Conservation (phyloP, 2,329 filamentous ascomycete genomes). For the Ceratocystis cubensis region DNA sequence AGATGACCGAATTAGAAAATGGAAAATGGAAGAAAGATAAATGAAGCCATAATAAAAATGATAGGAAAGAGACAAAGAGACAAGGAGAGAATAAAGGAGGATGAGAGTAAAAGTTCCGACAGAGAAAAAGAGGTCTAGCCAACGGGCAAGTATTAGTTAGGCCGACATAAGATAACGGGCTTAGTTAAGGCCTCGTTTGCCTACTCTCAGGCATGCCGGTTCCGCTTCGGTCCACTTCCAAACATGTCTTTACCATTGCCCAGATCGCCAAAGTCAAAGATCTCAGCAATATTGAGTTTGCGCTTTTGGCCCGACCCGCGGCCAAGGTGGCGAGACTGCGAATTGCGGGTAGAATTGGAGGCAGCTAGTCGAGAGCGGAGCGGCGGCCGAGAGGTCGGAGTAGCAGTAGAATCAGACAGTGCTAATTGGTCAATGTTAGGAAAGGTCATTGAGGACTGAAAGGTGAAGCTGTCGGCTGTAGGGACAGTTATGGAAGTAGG, state of each 20-base stretch:
- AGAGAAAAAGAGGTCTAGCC: not conserved
- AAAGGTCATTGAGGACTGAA: slow-evolving; percentile 51
- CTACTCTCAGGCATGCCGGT: slow-evolving; percentile 33
- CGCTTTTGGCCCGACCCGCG: slow-evolving; percentile 59
- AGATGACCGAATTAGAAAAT: slow-evolving; percentile 1
- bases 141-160: not conserved
- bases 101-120: not conserved
- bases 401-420: slow-evolving; percentile 38
- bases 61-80: not conserved
- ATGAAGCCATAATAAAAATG: not conserved
- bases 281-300: slow-evolving; percentile 59
- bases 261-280: slow-evolving; percentile 58
- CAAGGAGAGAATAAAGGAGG: not conserved
- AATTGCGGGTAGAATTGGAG: slow-evolving; percentile 23
- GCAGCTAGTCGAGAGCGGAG: slow-evolving; percentile 16
- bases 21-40: not conserved
- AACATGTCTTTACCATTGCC: slow-evolving; percentile 50
- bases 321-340: slow-evolving; percentile 37
- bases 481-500: slow-evolving; percentile 32
- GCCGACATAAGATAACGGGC: not conserved
- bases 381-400: slow-evolving; percentile 22
- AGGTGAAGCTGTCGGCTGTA: slow-evolving; percentile 52
- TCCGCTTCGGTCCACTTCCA: slow-evolving; percentile 38
- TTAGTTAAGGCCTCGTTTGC: not conserved
- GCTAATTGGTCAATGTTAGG: slow-evolving; percentile 47